Base-by-base conservation (phyloP, 495 filamentous ascomycete species). In the Bryoglossum gracile region DNA sequence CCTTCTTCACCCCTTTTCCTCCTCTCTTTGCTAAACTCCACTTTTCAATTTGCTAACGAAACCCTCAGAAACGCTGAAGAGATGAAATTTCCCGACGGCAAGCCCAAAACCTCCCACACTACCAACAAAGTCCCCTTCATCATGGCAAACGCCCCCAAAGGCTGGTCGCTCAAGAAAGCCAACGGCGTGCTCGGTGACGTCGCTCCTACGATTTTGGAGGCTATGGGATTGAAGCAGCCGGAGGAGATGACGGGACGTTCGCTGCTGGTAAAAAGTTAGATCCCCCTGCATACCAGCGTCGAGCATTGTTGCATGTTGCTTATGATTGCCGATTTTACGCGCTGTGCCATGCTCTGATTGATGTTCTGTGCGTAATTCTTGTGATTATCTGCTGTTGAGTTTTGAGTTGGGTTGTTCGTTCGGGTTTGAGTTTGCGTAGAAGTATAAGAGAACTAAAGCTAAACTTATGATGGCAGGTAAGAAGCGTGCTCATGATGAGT, bases 111-210 rank as follows among this genome's bases (percentile, higher is more conserved):
- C 11, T 90, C 87, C 38, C 92, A 98, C 74, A 98, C 92, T 19
- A 89, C 83, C 43, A 98, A 98, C 76, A 87, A 87, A 66, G 92
- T 98, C 42, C 92, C 92, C 9, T 95, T 98, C 69, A 77, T 97
- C 60, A 92, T 98, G 89, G 89, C 87, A 62, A 98, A 97, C 61
- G 90, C 92, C 39, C 92, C 92, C 22, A 76, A 83, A 58, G 84
- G 86, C 55, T 96, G 83, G 84, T 87, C 80, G 58, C 67, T 98
- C 61, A 86, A 87, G 74, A 87, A 89, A 72, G 70, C 75, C 26
- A 79, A 78, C 37, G 92, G 90, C 63, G 94, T 98, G 16, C 71
- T 98, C 43, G 92, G 92, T 43, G 92, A 98, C 66, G 92, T 98
- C 38, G 92, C 92, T 8, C 94, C 94, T 2, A 98, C 92, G 28